Conservation (phyloP, 2,329 filamentous ascomycete genomes). For the Mycogone perniciosa region DNA sequence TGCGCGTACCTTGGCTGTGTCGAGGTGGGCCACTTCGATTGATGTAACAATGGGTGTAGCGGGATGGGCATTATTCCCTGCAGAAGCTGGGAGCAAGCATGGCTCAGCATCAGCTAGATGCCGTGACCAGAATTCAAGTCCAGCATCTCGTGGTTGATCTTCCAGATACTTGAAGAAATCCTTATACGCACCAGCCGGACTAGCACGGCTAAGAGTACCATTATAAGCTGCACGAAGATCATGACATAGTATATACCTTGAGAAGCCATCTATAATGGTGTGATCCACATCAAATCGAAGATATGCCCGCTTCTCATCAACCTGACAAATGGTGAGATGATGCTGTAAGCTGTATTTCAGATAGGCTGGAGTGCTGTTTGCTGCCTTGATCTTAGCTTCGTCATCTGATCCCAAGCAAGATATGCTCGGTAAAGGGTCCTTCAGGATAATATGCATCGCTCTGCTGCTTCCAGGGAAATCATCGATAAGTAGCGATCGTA, state of each 20-base stretch:
- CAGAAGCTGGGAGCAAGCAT: not conserved
- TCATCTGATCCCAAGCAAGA: not conserved
- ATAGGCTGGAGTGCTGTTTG: not conserved
- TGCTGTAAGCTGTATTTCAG: constrained; percentile 8
- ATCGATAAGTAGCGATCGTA: constrained; percentile 1
- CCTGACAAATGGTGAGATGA: constrained; percentile 2
- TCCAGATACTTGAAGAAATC: constrained; percentile 7
- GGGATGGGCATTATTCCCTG: not conserved
- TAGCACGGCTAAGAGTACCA: not conserved
- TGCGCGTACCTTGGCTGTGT: not conserved
- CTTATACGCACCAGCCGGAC: not conserved
- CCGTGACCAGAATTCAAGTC: not conserved
- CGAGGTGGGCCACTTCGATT: not conserved
- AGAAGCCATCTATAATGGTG: constrained; percentile 8
- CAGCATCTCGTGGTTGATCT: not conserved
- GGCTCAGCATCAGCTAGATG: not conserved
- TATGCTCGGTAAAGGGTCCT: constrained; percentile 6
- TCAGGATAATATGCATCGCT: constrained; percentile 10
- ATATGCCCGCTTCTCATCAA: not conserved
- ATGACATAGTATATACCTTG: not conserved
- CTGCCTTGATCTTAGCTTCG: not conserved
- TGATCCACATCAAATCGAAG: constrained; percentile 6
- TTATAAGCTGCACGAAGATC: constrained; percentile 6
- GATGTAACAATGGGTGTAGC: too few relatives aligned
- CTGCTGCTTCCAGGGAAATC: constrained; percentile 3